Evolutionary conservation across 1,139 yeast species (phyloP).

Genomic region (Nakaseomyces delphensis): DNA sequence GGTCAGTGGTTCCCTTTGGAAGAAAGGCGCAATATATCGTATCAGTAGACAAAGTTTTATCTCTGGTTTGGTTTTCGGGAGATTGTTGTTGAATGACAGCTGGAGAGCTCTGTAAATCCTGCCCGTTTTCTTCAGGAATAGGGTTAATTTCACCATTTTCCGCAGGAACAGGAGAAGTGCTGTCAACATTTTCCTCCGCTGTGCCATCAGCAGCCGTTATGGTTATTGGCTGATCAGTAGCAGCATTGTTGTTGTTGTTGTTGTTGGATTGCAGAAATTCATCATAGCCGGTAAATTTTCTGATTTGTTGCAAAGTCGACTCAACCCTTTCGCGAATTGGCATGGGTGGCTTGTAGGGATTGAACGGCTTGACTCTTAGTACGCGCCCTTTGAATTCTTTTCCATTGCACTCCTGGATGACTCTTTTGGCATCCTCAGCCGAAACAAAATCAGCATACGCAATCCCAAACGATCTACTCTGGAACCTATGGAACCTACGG

Average conservation of each 20-base stretch:
- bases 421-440: slow-evolving; percentile 42
- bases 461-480: slow-evolving; percentile 47
- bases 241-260: neutral
- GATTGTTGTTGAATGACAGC: neutral
- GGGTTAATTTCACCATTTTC: neutral
- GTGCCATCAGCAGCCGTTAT: neutral
- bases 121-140: neutral
- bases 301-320: slow-evolving; percentile 6
- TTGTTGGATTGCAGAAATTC: slow-evolving; percentile 1
- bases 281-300: slow-evolving; percentile 9
- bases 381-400: slow-evolving; percentile 35
- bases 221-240: neutral
- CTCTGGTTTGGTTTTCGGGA: slow-evolving; percentile 11
- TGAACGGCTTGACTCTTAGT: slow-evolving; percentile 35
- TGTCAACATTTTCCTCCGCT: neutral
- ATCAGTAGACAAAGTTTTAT: slow-evolving; percentile 35
- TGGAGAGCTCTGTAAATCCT: slow-evolving; percentile 10
- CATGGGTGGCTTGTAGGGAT: slow-evolving; percentile 35
- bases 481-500: slow-evolving; percentile 37
- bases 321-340: slow-evolving; percentile 9
- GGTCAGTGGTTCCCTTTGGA: slow-evolving; percentile 36
- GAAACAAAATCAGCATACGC: slow-evolving; percentile 57
- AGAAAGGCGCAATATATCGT: slow-evolving; percentile 47
- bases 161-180: neutral
- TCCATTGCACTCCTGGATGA: slow-evolving; percentile 38